Evolutionary conservation across 257 asterid genomes (phyloP).

Genomic region (Gynochthodes officinalis): DNA sequence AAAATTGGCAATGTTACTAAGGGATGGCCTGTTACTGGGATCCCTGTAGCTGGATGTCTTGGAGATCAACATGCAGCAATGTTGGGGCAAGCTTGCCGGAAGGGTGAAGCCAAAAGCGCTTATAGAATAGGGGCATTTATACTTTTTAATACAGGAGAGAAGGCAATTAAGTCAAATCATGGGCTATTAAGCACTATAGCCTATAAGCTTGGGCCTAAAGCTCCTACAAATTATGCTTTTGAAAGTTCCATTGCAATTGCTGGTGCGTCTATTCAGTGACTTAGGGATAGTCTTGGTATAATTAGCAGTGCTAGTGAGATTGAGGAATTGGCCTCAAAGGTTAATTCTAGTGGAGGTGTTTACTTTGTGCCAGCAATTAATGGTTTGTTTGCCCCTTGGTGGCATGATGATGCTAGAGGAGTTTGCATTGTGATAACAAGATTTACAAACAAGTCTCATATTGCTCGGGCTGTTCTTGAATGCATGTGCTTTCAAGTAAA

Average conservation of each 20-base stretch:
- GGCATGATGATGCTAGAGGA: slow-evolving; percentile 98
- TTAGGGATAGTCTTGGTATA: slow-evolving; percentile 83
- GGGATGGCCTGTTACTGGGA: slow-evolving; percentile 79
- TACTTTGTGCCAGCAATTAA: slow-evolving; percentile 95
- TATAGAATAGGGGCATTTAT: slow-evolving; percentile 94
- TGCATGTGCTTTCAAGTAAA: slow-evolving; percentile 98
- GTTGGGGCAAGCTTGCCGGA: slow-evolving; percentile 85
- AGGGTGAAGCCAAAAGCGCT: slow-evolving; percentile 94
- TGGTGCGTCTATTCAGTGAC: slow-evolving; percentile 99
- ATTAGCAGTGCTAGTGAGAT: slow-evolving; percentile 77
- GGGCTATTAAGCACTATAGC: slow-evolving; percentile 86
- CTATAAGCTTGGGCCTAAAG: slow-evolving; percentile 80
- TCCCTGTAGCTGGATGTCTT: slow-evolving; percentile 86
- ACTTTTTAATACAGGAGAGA: slow-evolving; percentile 76
- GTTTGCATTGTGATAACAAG: slow-evolving; percentile 85
- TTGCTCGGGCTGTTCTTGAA: slow-evolving; percentile 93
- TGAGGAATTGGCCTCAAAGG: slow-evolving; percentile 80
- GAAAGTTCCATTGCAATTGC: slow-evolving; percentile 98
- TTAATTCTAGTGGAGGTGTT: slow-evolving; percentile 73
- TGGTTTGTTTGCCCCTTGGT: slow-evolving; percentile 98
- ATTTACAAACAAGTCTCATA: slow-evolving; percentile 88
- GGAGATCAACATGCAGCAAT: slow-evolving; percentile 98
- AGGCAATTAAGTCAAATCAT: slow-evolving; percentile 52
- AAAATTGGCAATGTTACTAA: slow-evolving; percentile 56
- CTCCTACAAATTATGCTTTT: slow-evolving; percentile 77